These are phyloP conservation scores for Effrenium voratum DNA, from an alignment of 73 alveolate species.

Conservation along the genomic window DNA sequence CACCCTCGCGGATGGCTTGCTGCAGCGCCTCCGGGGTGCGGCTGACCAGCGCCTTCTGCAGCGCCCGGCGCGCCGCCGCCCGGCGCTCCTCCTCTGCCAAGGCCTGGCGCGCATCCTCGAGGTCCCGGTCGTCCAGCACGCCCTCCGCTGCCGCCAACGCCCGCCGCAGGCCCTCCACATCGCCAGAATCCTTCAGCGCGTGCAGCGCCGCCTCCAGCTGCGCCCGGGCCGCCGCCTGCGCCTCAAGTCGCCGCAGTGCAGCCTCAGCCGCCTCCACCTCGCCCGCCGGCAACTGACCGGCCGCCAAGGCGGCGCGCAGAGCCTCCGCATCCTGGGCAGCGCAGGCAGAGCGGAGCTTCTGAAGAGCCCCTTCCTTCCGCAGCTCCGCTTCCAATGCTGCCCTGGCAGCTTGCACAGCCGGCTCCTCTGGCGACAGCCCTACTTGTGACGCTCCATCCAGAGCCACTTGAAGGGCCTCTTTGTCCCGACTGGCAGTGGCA, in stretches of 20 bases:
- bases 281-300: conserved; percentile 33
- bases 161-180: conserved; percentile 1
- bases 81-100: conserved; percentile 52
- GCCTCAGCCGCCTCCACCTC: conserved; percentile 74
- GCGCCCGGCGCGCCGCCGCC: conserved; percentile 68
- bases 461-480: conserved; percentile 50
- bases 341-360: conserved; percentile 47
- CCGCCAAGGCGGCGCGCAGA: conserved; percentile 21
- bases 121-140: neutral
- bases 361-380: conserved; percentile 32
- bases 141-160: conserved; percentile 27
- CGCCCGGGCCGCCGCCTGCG: conserved; percentile 24
- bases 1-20: conserved; percentile 61
- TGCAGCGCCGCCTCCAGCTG: conserved; percentile 18
- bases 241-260: conserved; percentile 8
- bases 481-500: conserved; percentile 54
- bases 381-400: conserved; percentile 15
- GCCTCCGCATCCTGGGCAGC: conserved; percentile 11
- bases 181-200: conserved; percentile 17
- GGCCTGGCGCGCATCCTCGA: conserved; percentile 23
- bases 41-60: conserved; percentile 77
- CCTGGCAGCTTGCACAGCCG: conserved; percentile 36
- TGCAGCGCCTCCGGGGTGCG: conserved; percentile 57
- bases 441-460: conserved; percentile 48
- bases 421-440: conserved; percentile 35